These are phyloP conservation scores for Leccinum huronense DNA, from an alignment of 1,284 basidiomycete species.

Conservation along the genomic window DNA sequence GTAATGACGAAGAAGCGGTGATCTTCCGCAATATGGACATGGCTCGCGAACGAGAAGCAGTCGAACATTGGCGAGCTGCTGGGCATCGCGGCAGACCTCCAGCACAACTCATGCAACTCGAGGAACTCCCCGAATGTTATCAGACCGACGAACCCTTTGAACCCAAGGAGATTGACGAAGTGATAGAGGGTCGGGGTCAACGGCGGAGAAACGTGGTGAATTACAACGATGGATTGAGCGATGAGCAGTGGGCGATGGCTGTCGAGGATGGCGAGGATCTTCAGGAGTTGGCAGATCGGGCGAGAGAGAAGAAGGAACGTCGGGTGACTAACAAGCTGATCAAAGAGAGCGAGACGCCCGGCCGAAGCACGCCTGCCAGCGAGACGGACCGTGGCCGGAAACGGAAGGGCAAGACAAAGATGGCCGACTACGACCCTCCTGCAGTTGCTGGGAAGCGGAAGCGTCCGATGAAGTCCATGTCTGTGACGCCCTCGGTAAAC, in stretches of 20 bases:
- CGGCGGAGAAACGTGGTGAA: slow-evolving; percentile 82
- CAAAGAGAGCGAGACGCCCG: slow-evolving; percentile 52
- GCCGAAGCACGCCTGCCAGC: slow-evolving; percentile 59
- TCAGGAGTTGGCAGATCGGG: slow-evolving; percentile 66
- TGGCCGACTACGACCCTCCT: slow-evolving; percentile 48
- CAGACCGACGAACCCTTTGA: slow-evolving; percentile 81
- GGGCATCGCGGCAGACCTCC: slow-evolving; percentile 84
- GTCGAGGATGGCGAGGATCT: slow-evolving; percentile 88
- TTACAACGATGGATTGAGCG: slow-evolving; percentile 93
- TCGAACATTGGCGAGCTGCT: slow-evolving; percentile 69
- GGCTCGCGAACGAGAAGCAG: slow-evolving; percentile 72
- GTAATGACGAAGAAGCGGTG: slow-evolving; percentile 76
- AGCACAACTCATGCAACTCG: slow-evolving; percentile 78
- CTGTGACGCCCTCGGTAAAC: slow-evolving; percentile 70
- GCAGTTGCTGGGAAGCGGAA: slow-evolving; percentile 64
- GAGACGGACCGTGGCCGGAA: slow-evolving; percentile 63
- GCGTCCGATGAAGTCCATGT: slow-evolving; percentile 69
- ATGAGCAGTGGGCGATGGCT: slow-evolving; percentile 92
- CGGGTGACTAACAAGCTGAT: slow-evolving; percentile 53
- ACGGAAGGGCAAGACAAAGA: slow-evolving; percentile 66
- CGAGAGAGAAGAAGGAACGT: slow-evolving; percentile 61
- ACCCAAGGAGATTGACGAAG: slow-evolving; percentile 63
- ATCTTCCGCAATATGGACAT: slow-evolving; percentile 87
- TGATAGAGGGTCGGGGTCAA: slow-evolving; percentile 80
- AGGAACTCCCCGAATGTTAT: slow-evolving; percentile 93